Evolutionary conservation across 768 basidiomycete species (phyloP).

Genomic region (Amylocystis lapponica): DNA sequence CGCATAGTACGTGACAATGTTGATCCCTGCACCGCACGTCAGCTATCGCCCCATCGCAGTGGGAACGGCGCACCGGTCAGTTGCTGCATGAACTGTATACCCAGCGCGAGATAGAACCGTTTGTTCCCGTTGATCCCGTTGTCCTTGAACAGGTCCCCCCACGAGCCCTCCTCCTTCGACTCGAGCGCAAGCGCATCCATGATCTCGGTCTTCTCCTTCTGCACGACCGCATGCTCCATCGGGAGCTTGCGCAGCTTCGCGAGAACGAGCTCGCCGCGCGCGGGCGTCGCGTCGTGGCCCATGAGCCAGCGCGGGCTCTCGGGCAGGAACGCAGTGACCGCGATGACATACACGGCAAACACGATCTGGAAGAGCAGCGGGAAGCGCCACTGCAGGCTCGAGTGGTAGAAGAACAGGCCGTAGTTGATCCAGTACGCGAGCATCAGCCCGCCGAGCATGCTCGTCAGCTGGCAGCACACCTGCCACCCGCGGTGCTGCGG

Average conservation of each 20-base stretch:
- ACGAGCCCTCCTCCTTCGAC: constrained; percentile 4
- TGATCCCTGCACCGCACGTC: constrained; percentile 3
- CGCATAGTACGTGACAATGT: constrained; percentile 25
- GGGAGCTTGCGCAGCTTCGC: constrained; percentile 2
- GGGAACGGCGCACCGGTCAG: constrained; percentile 2
- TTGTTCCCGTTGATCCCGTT: constrained; percentile 3
- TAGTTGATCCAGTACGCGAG: constrained; percentile 9
- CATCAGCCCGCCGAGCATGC: constrained; percentile 6
- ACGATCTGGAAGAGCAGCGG: constrained; percentile 6
- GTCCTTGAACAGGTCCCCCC: constrained; percentile 6
- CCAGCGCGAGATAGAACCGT: constrained; percentile 6
- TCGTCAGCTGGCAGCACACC: constrained; percentile 6
- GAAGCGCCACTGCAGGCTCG: constrained; percentile 5
- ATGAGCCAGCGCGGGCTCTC: constrained; percentile 7
- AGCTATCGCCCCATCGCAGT: not conserved
- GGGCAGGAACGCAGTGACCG: constrained; percentile 3
- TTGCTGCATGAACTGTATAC: constrained; percentile 10
- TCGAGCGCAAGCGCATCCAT: constrained; percentile 5
- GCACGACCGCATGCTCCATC: not conserved
- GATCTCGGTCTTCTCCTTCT: constrained; percentile 1
- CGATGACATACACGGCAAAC: constrained; percentile 5
- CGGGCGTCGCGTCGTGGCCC: constrained; percentile 2
- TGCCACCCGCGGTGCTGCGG: constrained; percentile 8
- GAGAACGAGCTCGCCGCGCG: not conserved
- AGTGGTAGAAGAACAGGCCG: constrained; percentile 1